Evolutionary conservation across 2,329 filamentous ascomycete genomes (phyloP), one percentile per base, ranked within the genome.

Genomic region (Lizonia empirigonia): DNA sequence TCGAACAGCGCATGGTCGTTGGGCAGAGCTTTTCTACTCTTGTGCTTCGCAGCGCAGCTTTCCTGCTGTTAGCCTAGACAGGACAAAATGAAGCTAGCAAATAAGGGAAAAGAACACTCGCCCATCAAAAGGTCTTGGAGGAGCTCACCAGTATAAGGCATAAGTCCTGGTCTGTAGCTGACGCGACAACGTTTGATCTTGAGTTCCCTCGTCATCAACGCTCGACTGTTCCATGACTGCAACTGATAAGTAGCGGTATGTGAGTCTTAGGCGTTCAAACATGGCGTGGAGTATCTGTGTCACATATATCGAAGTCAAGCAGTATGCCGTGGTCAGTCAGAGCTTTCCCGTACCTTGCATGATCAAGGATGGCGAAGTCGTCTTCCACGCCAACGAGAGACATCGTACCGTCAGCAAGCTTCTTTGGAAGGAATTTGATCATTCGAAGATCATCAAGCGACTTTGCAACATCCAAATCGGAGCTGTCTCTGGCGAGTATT

Each of bases 41-140:
- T 65, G 47, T 61, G 37, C 24, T 63, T 62, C 18, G 60, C 50
- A 10, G 63, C 62, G 27, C 63, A 67, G n/a, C n/a, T n/a, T n/a
- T n/a, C n/a, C n/a, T n/a, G n/a, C n/a, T n/a, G n/a, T n/a, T n/a
- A n/a, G n/a, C n/a, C n/a, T n/a, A n/a, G n/a, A n/a, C n/a, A n/a
- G n/a, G n/a, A n/a, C n/a, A n/a, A n/a, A n/a, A n/a, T n/a, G n/a
- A n/a, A n/a, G n/a, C n/a, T n/a, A n/a, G n/a, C n/a, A n/a, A n/a
- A n/a, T n/a, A n/a, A n/a, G n/a, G n/a, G n/a, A n/a, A n/a, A n/a
- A n/a, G n/a, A n/a, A n/a, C n/a, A n/a, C n/a, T n/a, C n/a, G n/a
- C n/a, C n/a, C n/a, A n/a, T n/a, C n/a, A n/a, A n/a, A n/a, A n/a
- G n/a, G n/a, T n/a, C n/a, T n/a, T n/a, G n/a, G n/a, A n/a, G n/a